Evolutionary conservation across 768 basidiomycete species (phyloP).

Genomic region (Fibroporia radiculosa): DNA sequence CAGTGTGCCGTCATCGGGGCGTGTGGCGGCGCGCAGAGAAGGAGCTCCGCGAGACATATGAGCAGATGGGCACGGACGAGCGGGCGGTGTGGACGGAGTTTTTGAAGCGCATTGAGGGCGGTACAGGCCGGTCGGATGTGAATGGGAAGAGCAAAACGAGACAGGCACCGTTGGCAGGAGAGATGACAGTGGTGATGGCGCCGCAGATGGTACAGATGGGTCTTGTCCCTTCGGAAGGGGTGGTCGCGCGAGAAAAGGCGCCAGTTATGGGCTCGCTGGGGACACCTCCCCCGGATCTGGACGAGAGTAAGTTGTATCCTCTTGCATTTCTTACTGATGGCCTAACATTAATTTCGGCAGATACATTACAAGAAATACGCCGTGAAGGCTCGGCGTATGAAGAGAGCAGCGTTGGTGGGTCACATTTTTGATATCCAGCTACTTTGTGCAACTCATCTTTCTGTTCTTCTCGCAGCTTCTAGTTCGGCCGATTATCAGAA

Average conservation of each 20-base stretch:
- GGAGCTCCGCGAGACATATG: slow-evolving; percentile 41
- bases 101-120: slow-evolving; percentile 30
- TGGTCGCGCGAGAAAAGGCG: slow-evolving; percentile 8
- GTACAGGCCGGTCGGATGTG: slow-evolving; percentile 6
- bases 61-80: slow-evolving; percentile 47
- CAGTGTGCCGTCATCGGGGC: slow-evolving; percentile 63
- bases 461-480: no score
- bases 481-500: no score
- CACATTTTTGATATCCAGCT: no score
- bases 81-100: slow-evolving; percentile 65
- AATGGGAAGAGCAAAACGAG: slow-evolving; percentile 2
- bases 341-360: no score
- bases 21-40: slow-evolving; percentile 54
- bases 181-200: slow-evolving; percentile 8
- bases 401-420: no score
- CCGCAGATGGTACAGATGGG: slow-evolving; percentile 2
- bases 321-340: no score
- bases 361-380: no score
- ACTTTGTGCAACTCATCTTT: no score
- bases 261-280: slow-evolving; percentile 22
- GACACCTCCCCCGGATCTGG: slow-evolving; percentile 17
- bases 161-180: slow-evolving; percentile 12
- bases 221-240: background rate
- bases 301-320: background rate
- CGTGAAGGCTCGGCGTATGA: no score